Percentiles rank a stretch among this genome's conserved stretches.
Evolutionary conservation across 306 rosid genomes (phyloP).

Genomic region (Medicago lupulina): DNA sequence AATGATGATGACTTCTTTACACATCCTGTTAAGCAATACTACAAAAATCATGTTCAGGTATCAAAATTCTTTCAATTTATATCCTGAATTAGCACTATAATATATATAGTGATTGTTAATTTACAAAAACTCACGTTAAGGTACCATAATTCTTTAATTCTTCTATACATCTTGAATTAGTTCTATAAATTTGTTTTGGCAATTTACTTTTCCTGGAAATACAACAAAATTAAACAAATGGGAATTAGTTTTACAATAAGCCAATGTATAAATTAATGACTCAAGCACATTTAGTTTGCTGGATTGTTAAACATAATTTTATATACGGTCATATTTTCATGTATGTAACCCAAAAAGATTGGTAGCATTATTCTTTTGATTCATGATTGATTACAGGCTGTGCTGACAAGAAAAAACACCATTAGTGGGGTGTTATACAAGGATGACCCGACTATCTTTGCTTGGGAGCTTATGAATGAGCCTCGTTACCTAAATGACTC

Average conservation of each 20-base stretch:
- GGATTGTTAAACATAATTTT: too few species aligned
- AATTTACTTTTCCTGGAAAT: too few species aligned
- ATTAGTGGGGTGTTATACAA: constrained; percentile 33
- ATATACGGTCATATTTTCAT: not conserved
- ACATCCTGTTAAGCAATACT: constrained; percentile 35
- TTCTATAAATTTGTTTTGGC: too few species aligned
- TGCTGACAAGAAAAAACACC: constrained; percentile 33
- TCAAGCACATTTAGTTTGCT: too few species aligned
- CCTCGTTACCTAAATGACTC: constrained; percentile 46
- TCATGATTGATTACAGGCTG: constrained; percentile 3
- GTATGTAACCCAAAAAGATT: not conserved
- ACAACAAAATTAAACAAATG: too few species aligned
- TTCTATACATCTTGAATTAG: too few species aligned
- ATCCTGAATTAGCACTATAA: not conserved
- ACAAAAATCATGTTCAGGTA: constrained; percentile 42
- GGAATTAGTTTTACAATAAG: too few species aligned
- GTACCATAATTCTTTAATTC: too few species aligned
- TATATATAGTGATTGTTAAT: too few species aligned
- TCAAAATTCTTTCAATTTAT: not conserved
- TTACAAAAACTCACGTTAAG: too few species aligned
- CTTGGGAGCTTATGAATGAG: constrained; percentile 58
- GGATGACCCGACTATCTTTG: constrained; percentile 35
- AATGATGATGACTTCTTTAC: constrained; percentile 34
- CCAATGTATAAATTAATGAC: too few species aligned
- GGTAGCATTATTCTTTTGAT: not conserved